phyloP scores from a whole-genome alignment of 768 basidiomycete genomes.

The Pholiota conissans region DNA sequence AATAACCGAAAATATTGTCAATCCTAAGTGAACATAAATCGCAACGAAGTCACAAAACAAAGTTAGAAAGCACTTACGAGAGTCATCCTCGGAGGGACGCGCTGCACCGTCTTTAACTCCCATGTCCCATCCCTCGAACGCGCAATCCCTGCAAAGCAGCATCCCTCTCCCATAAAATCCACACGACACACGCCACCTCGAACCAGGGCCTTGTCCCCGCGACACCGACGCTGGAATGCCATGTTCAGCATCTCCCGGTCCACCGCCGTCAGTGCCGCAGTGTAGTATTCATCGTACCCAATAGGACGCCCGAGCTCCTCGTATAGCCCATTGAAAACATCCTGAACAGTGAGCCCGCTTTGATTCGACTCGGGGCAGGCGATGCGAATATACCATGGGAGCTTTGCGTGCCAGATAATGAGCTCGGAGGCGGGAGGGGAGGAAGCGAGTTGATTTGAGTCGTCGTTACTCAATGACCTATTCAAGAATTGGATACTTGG shows the following conservation, averaged over 20 bases:
- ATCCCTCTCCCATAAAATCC: conserved; percentile 49
- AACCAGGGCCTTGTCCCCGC: conserved; percentile 26
- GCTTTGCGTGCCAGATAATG: conserved; percentile 45
- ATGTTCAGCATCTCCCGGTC: conserved; percentile 40
- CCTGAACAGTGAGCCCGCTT: conserved; percentile 47
- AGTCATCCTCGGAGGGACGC: conserved; percentile 13
- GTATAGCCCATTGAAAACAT: conserved; percentile 46
- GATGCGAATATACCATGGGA: conserved; percentile 57
- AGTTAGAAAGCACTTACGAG: conserved; percentile 11
- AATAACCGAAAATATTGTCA: too few relatives aligned
- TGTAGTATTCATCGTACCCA: conserved; percentile 44
- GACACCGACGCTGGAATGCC: conserved; percentile 40
- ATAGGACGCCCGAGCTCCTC: conserved; percentile 37
- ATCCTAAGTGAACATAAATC: too few relatives aligned
- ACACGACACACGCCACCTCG: conserved; percentile 42
- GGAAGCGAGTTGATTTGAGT: conserved; percentile 36
- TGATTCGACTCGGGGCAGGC: conserved; percentile 35
- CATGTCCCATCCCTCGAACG: conserved; percentile 27
- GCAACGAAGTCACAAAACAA: too few relatives aligned
- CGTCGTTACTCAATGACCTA: not conserved
- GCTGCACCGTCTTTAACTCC: conserved; percentile 29
- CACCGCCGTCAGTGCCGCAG: conserved; percentile 38
- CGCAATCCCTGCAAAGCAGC: conserved; percentile 33
- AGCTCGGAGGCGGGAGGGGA: conserved; percentile 45
- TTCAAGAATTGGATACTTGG: not conserved